Evolutionary conservation across 495 filamentous ascomycete species (phyloP), one percentile per base, ranked within the genome.

Genomic region (Baudoinia panamericana): DNA sequence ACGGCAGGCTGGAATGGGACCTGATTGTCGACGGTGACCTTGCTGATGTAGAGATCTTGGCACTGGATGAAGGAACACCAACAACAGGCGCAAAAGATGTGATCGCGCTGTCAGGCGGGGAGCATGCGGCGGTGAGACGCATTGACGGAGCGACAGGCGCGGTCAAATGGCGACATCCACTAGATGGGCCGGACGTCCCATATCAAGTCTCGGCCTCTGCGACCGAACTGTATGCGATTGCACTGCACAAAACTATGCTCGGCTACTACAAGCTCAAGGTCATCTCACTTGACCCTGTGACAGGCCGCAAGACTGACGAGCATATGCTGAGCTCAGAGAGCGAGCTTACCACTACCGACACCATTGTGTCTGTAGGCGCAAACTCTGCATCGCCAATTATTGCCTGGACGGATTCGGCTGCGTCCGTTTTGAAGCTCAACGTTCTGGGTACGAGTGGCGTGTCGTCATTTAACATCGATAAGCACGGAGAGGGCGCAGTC

Each of bases 311-410:
- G 51, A 59, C 65, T 23, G 69, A 78, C 30, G 76, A 85, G 45
- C 63, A 78, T 35, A 65, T 66, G 3, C 59, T 93, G 37, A 77
- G 69, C 37, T 72, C 81, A 4, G 87, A 92, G 45, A 69, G 59
- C 29, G 85, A 93, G 45, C 68, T 93, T 2, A 61, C 73, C 22
- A 62, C 63, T 6, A 64, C 69, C 3, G 72, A 82, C 19, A 75
- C 76, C 33, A 75, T 93, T 30, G 65, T 88, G 34, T 79, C 82
- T 53, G 82, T 87, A 7, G 86, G 84, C 40, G 74, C 78, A 4
- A 90, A 87, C 55, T 78, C 78, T n/a, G 83, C 78, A 2, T 73
- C 79, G 6, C 84, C 86, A 1, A 67, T 93, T 35, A 73, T 93
- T 35, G 74, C 76, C 11, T 93, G 85, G 85, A 71, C 81, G 2